Evolutionary conservation across 345 rosid genomes (phyloP).

Genomic region (Orychophragmus violaceus): DNA sequence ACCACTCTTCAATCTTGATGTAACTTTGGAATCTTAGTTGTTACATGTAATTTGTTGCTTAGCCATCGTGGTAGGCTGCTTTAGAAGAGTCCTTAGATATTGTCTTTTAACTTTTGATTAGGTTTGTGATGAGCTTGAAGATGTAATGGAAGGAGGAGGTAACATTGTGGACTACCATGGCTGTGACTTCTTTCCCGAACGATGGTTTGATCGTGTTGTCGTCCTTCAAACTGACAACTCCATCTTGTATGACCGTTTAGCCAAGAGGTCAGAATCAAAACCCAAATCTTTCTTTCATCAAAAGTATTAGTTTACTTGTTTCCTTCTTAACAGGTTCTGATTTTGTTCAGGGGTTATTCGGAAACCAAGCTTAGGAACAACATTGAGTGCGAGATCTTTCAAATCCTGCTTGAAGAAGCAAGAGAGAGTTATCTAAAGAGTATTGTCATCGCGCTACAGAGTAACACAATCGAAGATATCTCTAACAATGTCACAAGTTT

Average conservation of each 20-base stretch:
- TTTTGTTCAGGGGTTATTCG: slow-evolving; percentile 54
- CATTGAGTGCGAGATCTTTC: slow-evolving; percentile 76
- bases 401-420: slow-evolving; percentile 78
- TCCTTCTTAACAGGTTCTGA: neutral
- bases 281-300: neutral
- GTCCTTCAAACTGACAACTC: slow-evolving; percentile 85
- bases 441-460: slow-evolving; percentile 54
- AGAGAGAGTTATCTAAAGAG: slow-evolving; percentile 59
- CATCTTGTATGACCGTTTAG: slow-evolving; percentile 65
- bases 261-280: slow-evolving; percentile 46
- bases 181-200: slow-evolving; percentile 75
- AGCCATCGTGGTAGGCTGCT: neutral
- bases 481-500: slow-evolving; percentile 46
- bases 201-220: slow-evolving; percentile 82
- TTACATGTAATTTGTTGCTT: neutral
- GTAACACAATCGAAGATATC: slow-evolving; percentile 62
- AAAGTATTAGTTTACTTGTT: neutral
- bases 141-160: slow-evolving; percentile 80
- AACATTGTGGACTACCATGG: slow-evolving; percentile 85
- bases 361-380: slow-evolving; percentile 72
- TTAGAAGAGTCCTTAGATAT: neutral
- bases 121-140: slow-evolving; percentile 96
- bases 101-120: slow-evolving; percentile 19
- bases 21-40: too few relatives aligned
- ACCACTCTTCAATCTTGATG: too few relatives aligned